Evolutionary conservation across 805 yeast genomes (phyloP), one percentile per base, ranked within the genome.

Genomic region (Saccharomyces mikatae): DNA sequence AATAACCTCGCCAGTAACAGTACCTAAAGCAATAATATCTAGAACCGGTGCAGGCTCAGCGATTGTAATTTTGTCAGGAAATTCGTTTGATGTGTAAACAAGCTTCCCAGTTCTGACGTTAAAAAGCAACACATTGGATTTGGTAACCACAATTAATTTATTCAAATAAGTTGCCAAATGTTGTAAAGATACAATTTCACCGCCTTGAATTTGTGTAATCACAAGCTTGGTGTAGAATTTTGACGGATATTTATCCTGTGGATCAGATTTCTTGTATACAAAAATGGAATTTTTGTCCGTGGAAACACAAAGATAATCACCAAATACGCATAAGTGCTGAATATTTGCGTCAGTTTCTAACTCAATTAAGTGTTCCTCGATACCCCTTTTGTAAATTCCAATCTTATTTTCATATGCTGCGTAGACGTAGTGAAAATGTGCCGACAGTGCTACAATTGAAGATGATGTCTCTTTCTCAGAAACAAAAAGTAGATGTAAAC

Each of bases 141-240:
- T 76, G 1, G 97, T 88, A n/a, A 91, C 88, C 30, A 92, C 83
- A 1, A 87, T 84, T 28, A 95, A 74, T 67, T 94, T 94, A 75
- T 94, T 94, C 64, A 95, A 71, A 67, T 92, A 91, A 0, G 99
- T 92, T 30, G 97, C 91, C 50, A 92, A 85, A 69, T 94, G 99
- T 10, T 81, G 46, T 2, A 69, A 26, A 4, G 61, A 52, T 10
- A 86, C 84, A 17, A 94, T 78, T 6, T 76, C 78, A 24, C 96
- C 97, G 59, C 86, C 84, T 54, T 62, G 65, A 14, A 84, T 70
- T n/a, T 77, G 70, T 28, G 84, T 80, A 50, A 82, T 66, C 47
- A 73, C 71, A 51, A 91, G 70, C 14, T 83, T 75, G 4, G 96
- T 82, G 70, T 90, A 86, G 53, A 79, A 77, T 60, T 81, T 86